Percentiles rank a stretch among this genome's conserved stretches.
phyloP scores from a whole-genome alignment of 495 filamentous ascomycete species.

The Emericellopsis terricola region DNA sequence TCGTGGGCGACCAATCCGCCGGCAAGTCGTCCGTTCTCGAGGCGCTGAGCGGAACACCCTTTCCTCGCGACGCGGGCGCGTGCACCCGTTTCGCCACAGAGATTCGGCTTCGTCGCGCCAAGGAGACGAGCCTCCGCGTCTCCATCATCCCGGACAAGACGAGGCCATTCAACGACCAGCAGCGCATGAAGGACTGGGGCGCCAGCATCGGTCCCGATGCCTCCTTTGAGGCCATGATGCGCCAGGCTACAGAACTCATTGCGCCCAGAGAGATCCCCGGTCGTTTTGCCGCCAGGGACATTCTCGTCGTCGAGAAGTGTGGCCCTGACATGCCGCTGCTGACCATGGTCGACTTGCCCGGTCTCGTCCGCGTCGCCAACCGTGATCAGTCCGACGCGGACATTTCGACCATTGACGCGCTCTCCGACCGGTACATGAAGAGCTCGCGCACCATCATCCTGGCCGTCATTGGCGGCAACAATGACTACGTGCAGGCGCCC shows the following conservation, averaged over 20 bases:
- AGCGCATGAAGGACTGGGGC: constrained; percentile 26
- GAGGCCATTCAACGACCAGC: constrained; percentile 14
- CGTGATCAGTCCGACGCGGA: constrained; percentile 26
- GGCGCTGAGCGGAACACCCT: constrained; percentile 51
- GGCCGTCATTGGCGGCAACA: constrained; percentile 32
- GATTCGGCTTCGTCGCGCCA: constrained; percentile 24
- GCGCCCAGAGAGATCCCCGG: constrained; percentile 19
- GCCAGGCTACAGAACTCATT: constrained; percentile 16
- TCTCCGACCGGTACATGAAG: constrained; percentile 32
- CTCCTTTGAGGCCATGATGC: constrained; percentile 17
- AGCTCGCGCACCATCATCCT: constrained; percentile 32
- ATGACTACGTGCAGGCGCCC: constrained; percentile 29
- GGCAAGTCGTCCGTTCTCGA: constrained; percentile 64
- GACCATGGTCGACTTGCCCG: constrained; percentile 38
- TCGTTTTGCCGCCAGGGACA: constrained; percentile 22
- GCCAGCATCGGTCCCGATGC: constrained; percentile 10
- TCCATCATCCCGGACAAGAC: constrained; percentile 32
- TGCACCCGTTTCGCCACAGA: constrained; percentile 58
- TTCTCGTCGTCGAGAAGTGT: constrained; percentile 32
- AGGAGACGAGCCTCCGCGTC: constrained; percentile 23
- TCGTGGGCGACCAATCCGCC: constrained; percentile 54
- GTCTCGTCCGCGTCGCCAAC: constrained; percentile 29
- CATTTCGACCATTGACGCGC: constrained; percentile 23
- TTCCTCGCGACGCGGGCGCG: constrained; percentile 42
- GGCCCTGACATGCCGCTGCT: constrained; percentile 34